phyloP scores from a whole-genome alignment of 345 rosid species.

The Nephelium lappaceum region DNA sequence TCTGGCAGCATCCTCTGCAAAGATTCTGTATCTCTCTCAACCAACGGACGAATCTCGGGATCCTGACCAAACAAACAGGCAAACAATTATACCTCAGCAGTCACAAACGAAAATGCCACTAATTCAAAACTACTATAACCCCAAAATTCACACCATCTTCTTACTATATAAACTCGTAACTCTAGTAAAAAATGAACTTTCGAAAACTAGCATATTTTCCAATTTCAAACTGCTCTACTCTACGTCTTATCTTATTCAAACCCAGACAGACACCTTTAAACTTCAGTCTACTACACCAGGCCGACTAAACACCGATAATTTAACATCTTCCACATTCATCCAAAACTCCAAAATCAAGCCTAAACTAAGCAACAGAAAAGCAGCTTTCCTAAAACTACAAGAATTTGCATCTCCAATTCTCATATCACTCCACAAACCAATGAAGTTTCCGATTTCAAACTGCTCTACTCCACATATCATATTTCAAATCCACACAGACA shows the following conservation, averaged over 20 bases:
- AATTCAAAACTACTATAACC: background rate
- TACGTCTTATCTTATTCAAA: background rate
- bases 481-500: background rate
- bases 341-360: background rate
- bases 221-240: background rate
- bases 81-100: background rate
- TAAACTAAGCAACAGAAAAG: background rate
- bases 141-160: background rate
- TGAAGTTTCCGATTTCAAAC: background rate
- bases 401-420: background rate
- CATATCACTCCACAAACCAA: background rate
- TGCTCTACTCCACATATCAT: background rate
- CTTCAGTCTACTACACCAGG: background rate
- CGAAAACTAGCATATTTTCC: background rate
- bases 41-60: slow-evolving; percentile 68
- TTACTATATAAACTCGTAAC: background rate
- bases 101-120: background rate
- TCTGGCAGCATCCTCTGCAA: slow-evolving; percentile 89
- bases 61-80: slow-evolving; percentile 46
- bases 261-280: background rate
- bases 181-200: background rate
- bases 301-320: background rate
- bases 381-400: background rate
- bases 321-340: background rate
- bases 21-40: slow-evolving; percentile 72